phyloP scores from a whole-genome alignment of 2,329 filamentous ascomycete species.

The Colletotrichum tabaci region DNA sequence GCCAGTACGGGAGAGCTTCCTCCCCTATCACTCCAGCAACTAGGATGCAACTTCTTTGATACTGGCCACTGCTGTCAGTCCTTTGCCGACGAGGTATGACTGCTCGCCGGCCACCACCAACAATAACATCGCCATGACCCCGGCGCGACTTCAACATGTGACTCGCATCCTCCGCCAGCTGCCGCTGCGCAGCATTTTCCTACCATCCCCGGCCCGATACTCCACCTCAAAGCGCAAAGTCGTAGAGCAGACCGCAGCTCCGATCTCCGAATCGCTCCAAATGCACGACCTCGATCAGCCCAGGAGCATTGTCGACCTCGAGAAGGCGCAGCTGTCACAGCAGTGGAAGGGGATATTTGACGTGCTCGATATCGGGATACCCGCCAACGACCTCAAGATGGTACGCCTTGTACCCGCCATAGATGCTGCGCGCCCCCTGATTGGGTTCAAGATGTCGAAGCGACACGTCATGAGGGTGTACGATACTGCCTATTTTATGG shows the following conservation, averaged over 20 bases:
- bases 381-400: not conserved
- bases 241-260: not conserved
- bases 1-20: conserved; percentile 10
- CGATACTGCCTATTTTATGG: not conserved
- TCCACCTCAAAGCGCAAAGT: not conserved
- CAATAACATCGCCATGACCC: conserved; percentile 26
- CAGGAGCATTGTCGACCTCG: not conserved
- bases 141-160: conserved; percentile 18
- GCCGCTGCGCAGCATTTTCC: not conserved
- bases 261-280: not conserved
- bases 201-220: not conserved
- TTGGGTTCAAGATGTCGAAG: not conserved
- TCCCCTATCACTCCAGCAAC: not conserved
- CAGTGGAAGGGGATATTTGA: conserved; percentile 2
- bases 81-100: conserved; percentile 13
- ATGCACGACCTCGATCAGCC: not conserved
- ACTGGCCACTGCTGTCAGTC: not conserved
- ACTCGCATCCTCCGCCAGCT: conserved; percentile 20
- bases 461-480: conserved; percentile 19
- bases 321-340: not conserved
- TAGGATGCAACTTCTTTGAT: not conserved
- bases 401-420: not conserved
- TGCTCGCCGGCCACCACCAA: not conserved
- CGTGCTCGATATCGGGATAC: conserved; percentile 13
- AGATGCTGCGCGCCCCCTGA: not conserved